These are phyloP conservation scores for Bidens hawaiensis DNA, from an alignment of 140 eudicot genomes.

Conservation along the genomic window DNA sequence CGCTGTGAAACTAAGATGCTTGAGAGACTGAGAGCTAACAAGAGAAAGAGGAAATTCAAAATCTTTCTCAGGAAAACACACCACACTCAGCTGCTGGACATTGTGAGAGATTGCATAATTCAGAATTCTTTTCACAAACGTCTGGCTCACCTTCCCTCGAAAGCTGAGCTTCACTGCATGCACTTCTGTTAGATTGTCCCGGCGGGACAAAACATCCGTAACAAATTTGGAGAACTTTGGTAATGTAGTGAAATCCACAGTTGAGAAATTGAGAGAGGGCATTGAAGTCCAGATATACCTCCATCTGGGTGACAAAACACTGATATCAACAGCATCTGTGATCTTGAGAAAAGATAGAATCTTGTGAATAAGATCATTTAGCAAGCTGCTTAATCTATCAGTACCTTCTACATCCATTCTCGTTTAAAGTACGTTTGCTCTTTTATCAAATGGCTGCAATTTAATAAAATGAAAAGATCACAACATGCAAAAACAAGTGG, in stretches of 20 bases:
- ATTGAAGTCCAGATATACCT: slow-evolving; percentile 6
- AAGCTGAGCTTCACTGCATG: background rate
- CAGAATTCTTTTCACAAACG: too few relatives aligned
- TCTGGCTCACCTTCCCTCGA: background rate
- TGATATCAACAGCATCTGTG: slow-evolving; percentile 4
- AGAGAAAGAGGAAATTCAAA: background rate
- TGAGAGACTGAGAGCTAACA: background rate
- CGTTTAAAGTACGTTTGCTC: too few relatives aligned
- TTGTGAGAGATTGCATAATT: too few relatives aligned
- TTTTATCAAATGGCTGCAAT: background rate
- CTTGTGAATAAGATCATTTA: slow-evolving; percentile 20
- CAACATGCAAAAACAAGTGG: too few relatives aligned
- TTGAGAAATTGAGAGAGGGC: slow-evolving; percentile 3
- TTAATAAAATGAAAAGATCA: background rate
- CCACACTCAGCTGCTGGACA: too few relatives aligned
- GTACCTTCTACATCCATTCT: background rate
- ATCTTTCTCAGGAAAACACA: too few relatives aligned
- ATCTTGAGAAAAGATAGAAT: slow-evolving; percentile 13
- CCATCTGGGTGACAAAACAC: slow-evolving; percentile 19
- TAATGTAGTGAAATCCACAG: background rate
- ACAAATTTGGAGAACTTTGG: slow-evolving; percentile 16
- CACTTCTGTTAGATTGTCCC: slow-evolving; percentile 14
- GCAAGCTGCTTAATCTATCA: slow-evolving; percentile 18
- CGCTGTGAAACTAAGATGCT: too few relatives aligned
- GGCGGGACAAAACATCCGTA: slow-evolving; percentile 14